phyloP scores from a whole-genome alignment of 2,329 filamentous ascomycete genomes.

The Fusarium devonianum region DNA sequence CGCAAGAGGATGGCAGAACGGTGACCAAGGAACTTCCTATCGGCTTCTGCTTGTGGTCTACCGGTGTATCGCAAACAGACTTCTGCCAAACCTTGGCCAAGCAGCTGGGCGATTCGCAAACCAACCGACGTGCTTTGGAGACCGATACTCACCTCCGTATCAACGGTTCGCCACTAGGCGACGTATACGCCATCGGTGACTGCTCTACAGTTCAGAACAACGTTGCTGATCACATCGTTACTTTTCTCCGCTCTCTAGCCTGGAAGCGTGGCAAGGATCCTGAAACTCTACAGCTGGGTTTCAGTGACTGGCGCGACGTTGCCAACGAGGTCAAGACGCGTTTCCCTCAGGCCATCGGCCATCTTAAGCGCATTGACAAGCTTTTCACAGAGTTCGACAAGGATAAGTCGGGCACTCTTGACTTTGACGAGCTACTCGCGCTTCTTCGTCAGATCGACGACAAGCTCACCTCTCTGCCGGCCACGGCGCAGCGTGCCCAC shows the following conservation, averaged over 20 bases:
- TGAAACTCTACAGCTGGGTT: slow-evolving; percentile 84
- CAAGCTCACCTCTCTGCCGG: slow-evolving; percentile 92
- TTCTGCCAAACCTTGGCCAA: slow-evolving; percentile 78
- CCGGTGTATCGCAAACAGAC: slow-evolving; percentile 86
- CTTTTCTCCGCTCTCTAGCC: slow-evolving; percentile 86
- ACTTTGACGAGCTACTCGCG: slow-evolving; percentile 90
- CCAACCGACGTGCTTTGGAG: slow-evolving; percentile 89
- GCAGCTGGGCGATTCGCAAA: slow-evolving; percentile 79
- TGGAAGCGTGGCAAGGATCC: slow-evolving; percentile 94
- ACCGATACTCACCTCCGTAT: slow-evolving; percentile 93
- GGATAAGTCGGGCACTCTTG: slow-evolving; percentile 89
- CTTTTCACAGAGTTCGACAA: slow-evolving; percentile 93
- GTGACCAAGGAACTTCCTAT: slow-evolving; percentile 93
- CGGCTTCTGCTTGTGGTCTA: slow-evolving; percentile 98
- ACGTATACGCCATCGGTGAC: slow-evolving; percentile 96
- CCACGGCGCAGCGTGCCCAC: slow-evolving; percentile 94
- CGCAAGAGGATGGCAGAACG: slow-evolving; percentile 72
- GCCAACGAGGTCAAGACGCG: slow-evolving; percentile 84
- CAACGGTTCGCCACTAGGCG: slow-evolving; percentile 86
- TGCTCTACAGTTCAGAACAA: slow-evolving; percentile 98
- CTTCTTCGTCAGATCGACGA: slow-evolving; percentile 91
- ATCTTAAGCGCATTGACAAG: slow-evolving; percentile 87
- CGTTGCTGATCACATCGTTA: slow-evolving; percentile 86
- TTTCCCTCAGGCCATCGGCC: slow-evolving; percentile 88
- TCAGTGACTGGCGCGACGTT: slow-evolving; percentile 86